A percentile compares a stretch with the other conserved stretches of the same genome.
These are phyloP conservation scores for Sporothrix humicola DNA, from an alignment of 2,329 filamentous ascomycete genomes.

Conservation along the genomic window DNA sequence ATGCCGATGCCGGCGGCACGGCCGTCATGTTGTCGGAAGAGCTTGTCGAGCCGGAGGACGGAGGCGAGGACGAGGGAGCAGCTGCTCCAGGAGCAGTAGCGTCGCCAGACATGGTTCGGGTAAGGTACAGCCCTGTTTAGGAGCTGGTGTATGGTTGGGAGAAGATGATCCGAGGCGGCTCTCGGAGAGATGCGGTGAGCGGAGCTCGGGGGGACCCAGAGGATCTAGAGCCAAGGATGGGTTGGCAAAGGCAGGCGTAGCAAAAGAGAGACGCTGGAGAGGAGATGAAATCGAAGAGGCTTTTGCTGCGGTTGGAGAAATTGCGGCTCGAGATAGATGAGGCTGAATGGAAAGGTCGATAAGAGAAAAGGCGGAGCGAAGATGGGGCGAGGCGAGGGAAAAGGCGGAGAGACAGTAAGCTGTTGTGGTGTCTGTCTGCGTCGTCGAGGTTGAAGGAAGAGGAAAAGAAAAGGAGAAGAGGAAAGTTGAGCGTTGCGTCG, in stretches of 20 bases:
- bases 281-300: background rate
- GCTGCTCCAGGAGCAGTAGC: constrained; percentile 16
- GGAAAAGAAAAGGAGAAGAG: background rate
- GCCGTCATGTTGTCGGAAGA: constrained; percentile 13
- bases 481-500: background rate
- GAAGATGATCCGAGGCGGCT: background rate
- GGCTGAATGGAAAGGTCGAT: constrained; percentile 7
- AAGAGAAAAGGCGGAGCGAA: background rate
- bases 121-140: background rate
- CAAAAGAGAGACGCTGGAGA: background rate
- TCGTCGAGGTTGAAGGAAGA: background rate
- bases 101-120: constrained; percentile 27
- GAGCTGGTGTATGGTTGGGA: background rate
- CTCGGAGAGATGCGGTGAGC: background rate
- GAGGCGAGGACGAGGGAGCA: background rate
- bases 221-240: background rate
- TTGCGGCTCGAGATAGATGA: background rate
- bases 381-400: background rate
- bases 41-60: background rate
- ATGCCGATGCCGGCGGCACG: background rate
- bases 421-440: background rate
- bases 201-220: background rate
- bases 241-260: background rate
- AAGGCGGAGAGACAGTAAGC: background rate
- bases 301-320: background rate